A percentile compares a stretch with the other conserved stretches of the same genome.
These are phyloP conservation scores for Cutaneotrichosporon cyanovorans DNA, from an alignment of 1,284 basidiomycete species.

Conservation along the genomic window DNA sequence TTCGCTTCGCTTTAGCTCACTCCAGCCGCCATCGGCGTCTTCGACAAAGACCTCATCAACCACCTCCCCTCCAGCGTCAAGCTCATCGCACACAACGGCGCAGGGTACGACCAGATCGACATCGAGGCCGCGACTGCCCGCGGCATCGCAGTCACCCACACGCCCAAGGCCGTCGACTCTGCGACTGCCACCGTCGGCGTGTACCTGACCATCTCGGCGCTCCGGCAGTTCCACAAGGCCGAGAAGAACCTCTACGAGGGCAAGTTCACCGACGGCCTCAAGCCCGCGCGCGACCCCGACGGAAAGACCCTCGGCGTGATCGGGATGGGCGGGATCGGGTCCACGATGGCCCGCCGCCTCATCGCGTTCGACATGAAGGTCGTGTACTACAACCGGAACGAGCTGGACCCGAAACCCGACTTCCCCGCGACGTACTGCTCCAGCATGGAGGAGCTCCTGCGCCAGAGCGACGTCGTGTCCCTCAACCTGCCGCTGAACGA, in stretches of 20 bases:
- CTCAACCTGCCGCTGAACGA: constrained; percentile 51
- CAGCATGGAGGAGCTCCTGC: constrained; percentile 62
- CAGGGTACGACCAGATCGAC: constrained; percentile 82
- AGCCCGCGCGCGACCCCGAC: constrained; percentile 63
- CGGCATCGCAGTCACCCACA: constrained; percentile 81
- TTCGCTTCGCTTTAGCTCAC: no score
- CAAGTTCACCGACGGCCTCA: constrained; percentile 55
- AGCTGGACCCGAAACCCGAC: constrained; percentile 54
- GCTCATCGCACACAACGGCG: constrained; percentile 89
- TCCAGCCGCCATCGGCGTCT: constrained; percentile 56
- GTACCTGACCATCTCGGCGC: constrained; percentile 73
- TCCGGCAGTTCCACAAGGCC: constrained; percentile 66
- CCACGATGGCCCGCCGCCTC: constrained; percentile 40
- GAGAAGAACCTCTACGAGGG: constrained; percentile 59
- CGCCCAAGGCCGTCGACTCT: constrained; percentile 83
- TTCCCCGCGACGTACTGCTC: constrained; percentile 67
- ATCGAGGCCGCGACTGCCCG: constrained; percentile 62
- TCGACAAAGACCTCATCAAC: constrained; percentile 68
- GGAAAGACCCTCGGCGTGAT: constrained; percentile 74
- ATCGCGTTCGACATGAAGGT: constrained; percentile 61
- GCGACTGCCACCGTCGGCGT: constrained; percentile 83
- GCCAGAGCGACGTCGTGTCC: constrained; percentile 65
- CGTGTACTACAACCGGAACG: constrained; percentile 70
- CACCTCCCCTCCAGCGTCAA: constrained; percentile 61
- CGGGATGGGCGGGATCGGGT: constrained; percentile 82